Evolutionary conservation across 2,329 filamentous ascomycete genomes (phyloP).

Genomic region (Hypoxylon sp.): DNA sequence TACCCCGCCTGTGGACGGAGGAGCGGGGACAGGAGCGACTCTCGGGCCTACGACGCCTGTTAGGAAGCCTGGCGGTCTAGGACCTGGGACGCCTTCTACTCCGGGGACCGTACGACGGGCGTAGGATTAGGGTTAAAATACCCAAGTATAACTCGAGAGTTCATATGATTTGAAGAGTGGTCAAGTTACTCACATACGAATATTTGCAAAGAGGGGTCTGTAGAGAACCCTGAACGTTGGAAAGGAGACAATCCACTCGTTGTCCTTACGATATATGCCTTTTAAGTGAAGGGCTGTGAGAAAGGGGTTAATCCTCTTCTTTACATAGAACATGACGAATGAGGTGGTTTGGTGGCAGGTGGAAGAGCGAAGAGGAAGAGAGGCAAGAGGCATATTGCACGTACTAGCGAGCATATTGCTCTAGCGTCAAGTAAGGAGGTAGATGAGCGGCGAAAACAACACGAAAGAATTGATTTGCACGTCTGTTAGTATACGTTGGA

Average conservation of each 20-base stretch:
- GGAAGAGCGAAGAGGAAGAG: neutral
- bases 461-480: neutral
- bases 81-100: slow-evolving; percentile 38
- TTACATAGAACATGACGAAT: neutral
- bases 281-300: neutral
- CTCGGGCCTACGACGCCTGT: slow-evolving; percentile 46
- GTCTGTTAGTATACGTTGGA: neutral
- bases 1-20: slow-evolving; percentile 49
- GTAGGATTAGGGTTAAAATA: slow-evolving; percentile 10
- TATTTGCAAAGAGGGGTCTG: neutral
- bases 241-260: neutral
- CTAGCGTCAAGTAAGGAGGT: neutral
- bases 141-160: neutral
- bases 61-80: slow-evolving; percentile 33
- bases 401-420: neutral
- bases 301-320: neutral
- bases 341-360: neutral
- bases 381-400: neutral
- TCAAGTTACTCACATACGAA: neutral
- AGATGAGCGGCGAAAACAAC: neutral
- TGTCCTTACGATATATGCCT: neutral
- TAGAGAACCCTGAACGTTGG: neutral
- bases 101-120: slow-evolving; percentile 15
- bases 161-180: neutral
- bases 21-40: slow-evolving; percentile 20